These are phyloP conservation scores for Lindgomyces ingoldianus DNA, from an alignment of 495 filamentous ascomycete genomes.

Conservation along the genomic window DNA sequence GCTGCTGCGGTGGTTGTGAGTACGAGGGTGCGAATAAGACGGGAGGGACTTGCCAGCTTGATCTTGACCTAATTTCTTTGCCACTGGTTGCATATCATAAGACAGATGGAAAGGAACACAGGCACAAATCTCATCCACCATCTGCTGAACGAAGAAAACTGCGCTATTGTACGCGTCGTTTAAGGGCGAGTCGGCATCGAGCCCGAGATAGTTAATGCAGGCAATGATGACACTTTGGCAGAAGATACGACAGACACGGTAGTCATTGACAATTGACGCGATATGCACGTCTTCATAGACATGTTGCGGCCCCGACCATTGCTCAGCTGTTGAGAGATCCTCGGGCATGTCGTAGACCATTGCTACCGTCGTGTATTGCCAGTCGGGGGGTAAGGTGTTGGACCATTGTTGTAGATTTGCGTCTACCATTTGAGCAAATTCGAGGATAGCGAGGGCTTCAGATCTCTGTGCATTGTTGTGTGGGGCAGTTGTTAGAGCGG, in stretches of 20 bases:
- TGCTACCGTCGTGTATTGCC: conserved; percentile 28
- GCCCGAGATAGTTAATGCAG: conserved; percentile 27
- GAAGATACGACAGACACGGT: conserved; percentile 42
- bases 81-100: conserved; percentile 33
- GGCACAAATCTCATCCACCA: conserved; percentile 41
- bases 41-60: conserved; percentile 24
- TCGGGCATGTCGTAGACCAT: conserved; percentile 32
- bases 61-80: conserved; percentile 33
- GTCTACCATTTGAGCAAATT: conserved; percentile 37
- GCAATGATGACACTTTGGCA: conserved; percentile 39
- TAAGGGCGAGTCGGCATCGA: not conserved
- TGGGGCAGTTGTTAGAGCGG: conserved; percentile 11
- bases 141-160: conserved; percentile 27
- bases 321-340: conserved; percentile 20
- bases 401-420: conserved; percentile 37
- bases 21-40: not conserved
- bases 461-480: not conserved
- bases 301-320: conserved; percentile 40
- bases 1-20: conserved; percentile 21
- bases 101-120: conserved; percentile 41
- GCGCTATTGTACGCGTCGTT: conserved; percentile 12
- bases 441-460: conserved; percentile 29
- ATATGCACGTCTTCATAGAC: conserved; percentile 39
- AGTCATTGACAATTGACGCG: conserved; percentile 41
- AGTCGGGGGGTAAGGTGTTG: conserved; percentile 33